These are phyloP conservation scores for Phyllosticta citrichinensis DNA, from an alignment of 2,329 filamentous ascomycete genomes.

Conservation along the genomic window DNA sequence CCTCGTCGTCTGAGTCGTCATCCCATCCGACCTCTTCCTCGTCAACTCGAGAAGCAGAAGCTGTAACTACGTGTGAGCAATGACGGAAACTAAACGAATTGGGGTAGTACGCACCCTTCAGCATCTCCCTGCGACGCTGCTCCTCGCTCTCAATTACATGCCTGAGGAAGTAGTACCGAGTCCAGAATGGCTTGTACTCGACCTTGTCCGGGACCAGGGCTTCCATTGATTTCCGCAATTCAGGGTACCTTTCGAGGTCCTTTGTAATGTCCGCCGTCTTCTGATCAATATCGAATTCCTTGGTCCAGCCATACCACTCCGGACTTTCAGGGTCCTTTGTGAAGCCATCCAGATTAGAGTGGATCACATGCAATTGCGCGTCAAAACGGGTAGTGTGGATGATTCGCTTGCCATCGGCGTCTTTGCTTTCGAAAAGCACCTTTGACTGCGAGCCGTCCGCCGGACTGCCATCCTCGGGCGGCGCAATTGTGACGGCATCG, in stretches of 20 bases:
- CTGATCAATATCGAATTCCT: constrained; percentile 66
- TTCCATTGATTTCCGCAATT: constrained; percentile 85
- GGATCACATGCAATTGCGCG: constrained; percentile 90
- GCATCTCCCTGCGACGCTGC: constrained; percentile 72
- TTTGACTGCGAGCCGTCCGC: constrained; percentile 38
- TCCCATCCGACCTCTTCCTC: constrained; percentile 61
- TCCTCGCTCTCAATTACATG: constrained; percentile 92
- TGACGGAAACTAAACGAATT: neutral
- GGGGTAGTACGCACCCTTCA: constrained; percentile 59
- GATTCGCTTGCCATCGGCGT: constrained; percentile 78
- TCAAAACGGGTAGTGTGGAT: constrained; percentile 93
- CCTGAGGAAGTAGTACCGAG: constrained; percentile 86
- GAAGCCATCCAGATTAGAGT: constrained; percentile 72
- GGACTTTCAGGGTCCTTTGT: constrained; percentile 66
- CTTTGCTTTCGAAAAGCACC: constrained; percentile 88
- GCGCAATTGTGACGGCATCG: constrained; percentile 81
- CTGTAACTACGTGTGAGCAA: neutral
- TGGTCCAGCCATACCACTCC: constrained; percentile 65
- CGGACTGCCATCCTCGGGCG: constrained; percentile 44
- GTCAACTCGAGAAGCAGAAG: constrained; percentile 41
- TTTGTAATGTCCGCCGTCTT: constrained; percentile 75
- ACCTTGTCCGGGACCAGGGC: constrained; percentile 87
- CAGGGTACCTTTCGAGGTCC: constrained; percentile 77
- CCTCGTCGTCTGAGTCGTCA: constrained; percentile 44
- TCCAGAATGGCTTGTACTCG: constrained; percentile 87